Evolutionary conservation across 345 rosid genomes (phyloP).

Genomic region (Arabidopsis thaliana): TAIR10.1 NC_003074.8:6960501-6961000

Average conservation of each 20-base stretch:
- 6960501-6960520: slow-evolving; percentile 67
- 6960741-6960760: slow-evolving; percentile 97
- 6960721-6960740: slow-evolving; percentile 39
- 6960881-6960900: slow-evolving; percentile 81
- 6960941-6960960: neutral
- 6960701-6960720: neutral
- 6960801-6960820: slow-evolving; percentile 49
- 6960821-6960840: slow-evolving; percentile 45
- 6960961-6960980: neutral
- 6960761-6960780: slow-evolving; percentile 96
- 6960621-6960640: slow-evolving; percentile 13
- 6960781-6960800: slow-evolving; percentile 84
- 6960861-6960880: slow-evolving; percentile 77
- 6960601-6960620: neutral
- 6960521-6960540: slow-evolving; percentile 89
- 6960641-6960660: neutral
- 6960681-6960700: neutral
- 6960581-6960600: slow-evolving; percentile 22
- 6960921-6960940: slow-evolving; percentile 89
- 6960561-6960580: slow-evolving; percentile 91
- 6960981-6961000: neutral
- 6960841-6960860: slow-evolving; percentile 64
- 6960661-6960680: neutral
- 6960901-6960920: slow-evolving; percentile 72
- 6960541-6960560: slow-evolving; percentile 98